Base-by-base conservation (phyloP, 371 early-diverging fungal genomes). In the Sporodiniella umbellata region DNA sequence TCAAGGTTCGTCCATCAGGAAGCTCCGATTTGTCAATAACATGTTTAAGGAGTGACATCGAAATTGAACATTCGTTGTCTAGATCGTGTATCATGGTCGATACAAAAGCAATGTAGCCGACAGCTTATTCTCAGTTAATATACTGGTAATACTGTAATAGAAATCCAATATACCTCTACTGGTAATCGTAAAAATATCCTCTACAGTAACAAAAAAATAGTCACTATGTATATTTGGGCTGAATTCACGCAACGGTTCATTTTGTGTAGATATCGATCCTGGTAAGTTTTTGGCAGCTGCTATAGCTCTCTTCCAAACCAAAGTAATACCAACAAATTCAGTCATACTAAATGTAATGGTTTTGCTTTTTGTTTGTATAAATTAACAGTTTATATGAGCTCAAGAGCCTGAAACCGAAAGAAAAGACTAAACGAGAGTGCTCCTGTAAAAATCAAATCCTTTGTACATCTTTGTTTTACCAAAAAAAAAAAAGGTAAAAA, bases 1-100 rank as follows among this genome's bases (percentile, higher is more conserved):
- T 23, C 2, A 58, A 42, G 11, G 71, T 68, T 21, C 54, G 47
- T 42, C 60, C 60, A 2, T 66, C 59, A 4, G 75, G 75, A n/a
- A 74, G 48, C 8, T 64, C 66, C 4, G 75, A 71, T 46, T 69
- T 65, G 47, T 81, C 81, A 46, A 81, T 64, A 31, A 81, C 65
- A 50, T 81, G 81, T 42, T 69, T 69, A 8, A 79, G 51, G 45
- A 81, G 79, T 0, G 76, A 68, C 49, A 79, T 70, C 0, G 81
- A 71, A 14, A 79, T 61, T 1, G 79, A 69, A 19, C 70, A 74
- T 4, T 70, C 62, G 1, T 61, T 52, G 31, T 64, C 54, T 8
- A 74, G 37, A 11, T 60, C 44, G 0, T 48, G 37, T 23, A 53
- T 39, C 24, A 74, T 62, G 15, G 64, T 62, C 8, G 49, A 44